phyloP scores from a whole-genome alignment of 2,329 filamentous ascomycete genomes.

The Trematosphaeria pertusa region DNA sequence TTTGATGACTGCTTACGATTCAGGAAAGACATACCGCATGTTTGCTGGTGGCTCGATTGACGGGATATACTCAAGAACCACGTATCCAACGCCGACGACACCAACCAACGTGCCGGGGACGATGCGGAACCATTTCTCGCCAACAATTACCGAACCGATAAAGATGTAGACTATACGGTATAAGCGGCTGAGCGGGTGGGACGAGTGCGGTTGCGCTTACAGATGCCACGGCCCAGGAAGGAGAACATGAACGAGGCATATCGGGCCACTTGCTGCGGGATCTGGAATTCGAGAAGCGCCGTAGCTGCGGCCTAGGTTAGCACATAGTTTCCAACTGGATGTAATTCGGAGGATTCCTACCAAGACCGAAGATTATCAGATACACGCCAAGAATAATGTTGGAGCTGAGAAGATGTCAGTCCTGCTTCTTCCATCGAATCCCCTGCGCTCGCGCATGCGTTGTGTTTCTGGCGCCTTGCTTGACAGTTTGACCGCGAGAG shows the following conservation, averaged over 20 bases:
- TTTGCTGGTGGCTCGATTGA: conserved; percentile 62
- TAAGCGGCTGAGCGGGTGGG: conserved; percentile 16
- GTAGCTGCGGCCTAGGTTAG: conserved; percentile 61
- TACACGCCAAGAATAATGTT: conserved; percentile 82
- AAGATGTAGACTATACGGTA: conserved; percentile 87
- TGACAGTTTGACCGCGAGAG: no score
- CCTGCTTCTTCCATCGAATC: conserved; percentile 3
- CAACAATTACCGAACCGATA: conserved; percentile 83
- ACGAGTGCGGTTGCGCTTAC: conserved; percentile 62
- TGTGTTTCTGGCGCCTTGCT: no score
- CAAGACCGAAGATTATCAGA: conserved; percentile 87
- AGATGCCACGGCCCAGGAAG: conserved; percentile 92
- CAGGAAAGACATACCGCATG: conserved; percentile 57
- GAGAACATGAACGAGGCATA: conserved; percentile 99
- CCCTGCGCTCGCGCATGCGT: no score
- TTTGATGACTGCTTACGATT: no score
- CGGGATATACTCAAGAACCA: conserved; percentile 58
- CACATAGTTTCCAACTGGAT: background rate
- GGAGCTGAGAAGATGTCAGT: conserved; percentile 59
- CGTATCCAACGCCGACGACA: conserved; percentile 78
- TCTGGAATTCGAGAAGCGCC: conserved; percentile 78
- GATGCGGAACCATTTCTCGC: conserved; percentile 69
- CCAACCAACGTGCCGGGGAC: conserved; percentile 81
- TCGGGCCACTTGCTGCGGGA: conserved; percentile 88
- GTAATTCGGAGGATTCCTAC: conserved; percentile 57